A percentile compares a stretch with the other conserved stretches of the same genome.
These are phyloP conservation scores for Chenopodium album DNA, from an alignment of 148 eudicot genomes.

Conservation along the genomic window DNA sequence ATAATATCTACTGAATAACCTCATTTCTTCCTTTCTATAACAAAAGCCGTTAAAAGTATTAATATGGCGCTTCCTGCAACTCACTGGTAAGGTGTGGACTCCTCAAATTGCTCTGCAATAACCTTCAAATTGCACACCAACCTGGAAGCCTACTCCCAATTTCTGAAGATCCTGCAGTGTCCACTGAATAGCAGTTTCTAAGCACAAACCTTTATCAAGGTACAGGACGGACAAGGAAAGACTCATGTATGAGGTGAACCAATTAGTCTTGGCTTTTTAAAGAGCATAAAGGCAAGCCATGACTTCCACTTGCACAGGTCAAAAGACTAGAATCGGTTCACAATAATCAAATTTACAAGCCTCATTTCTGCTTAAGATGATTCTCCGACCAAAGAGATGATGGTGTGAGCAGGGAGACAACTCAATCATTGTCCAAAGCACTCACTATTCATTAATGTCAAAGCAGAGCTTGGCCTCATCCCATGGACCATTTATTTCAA, in stretches of 20 bases:
- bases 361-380: not conserved
- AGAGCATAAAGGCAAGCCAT: not conserved
- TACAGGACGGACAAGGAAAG: not conserved
- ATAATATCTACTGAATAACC: not conserved
- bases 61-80: not conserved
- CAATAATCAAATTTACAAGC: not conserved
- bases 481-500: slow-evolving; percentile 97
- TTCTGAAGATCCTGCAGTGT: not conserved
- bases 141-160: not conserved
- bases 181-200: not conserved
- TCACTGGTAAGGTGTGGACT: not conserved
- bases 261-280: not conserved
- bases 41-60: not conserved
- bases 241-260: not conserved
- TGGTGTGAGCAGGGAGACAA: not conserved
- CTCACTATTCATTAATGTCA: slow-evolving; percentile 48
- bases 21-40: not conserved
- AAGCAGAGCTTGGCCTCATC: slow-evolving; percentile 96
- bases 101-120: not conserved
- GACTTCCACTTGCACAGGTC: not conserved
- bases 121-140: not conserved
- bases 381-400: not conserved
- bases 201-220: not conserved
- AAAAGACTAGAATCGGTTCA: not conserved
- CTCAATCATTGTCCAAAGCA: not conserved